Base-by-base conservation (phyloP, 169 alveolate species). In the Cytauxzoon felis region DNA sequence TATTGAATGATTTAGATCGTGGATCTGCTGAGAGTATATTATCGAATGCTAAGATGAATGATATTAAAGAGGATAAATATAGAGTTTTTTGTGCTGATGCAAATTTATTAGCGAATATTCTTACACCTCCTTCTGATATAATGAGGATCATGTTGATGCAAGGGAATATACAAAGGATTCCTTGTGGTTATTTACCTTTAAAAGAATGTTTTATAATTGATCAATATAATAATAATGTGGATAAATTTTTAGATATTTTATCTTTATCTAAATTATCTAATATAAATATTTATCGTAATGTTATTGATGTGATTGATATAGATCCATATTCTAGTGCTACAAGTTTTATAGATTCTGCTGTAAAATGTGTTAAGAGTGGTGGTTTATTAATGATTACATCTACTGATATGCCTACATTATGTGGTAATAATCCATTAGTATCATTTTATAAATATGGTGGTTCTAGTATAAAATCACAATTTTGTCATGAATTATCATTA, bases 341-440 rank as follows among this genome's bases (percentile, higher is more conserved):
- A 18, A 93, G 92, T 0, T 95, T 90, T 72, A 69, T 95, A 32
- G 98, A 95, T 57, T 88, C 95, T 41, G 90, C 96, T 21, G 63
- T 95, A 26, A 91, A 87, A 60, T 88, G 95, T 38, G 88, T 93
- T 24, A 93, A 92, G 68, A 86, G 92, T 50, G 95, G 95, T 29
- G 96, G 97, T 23, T 78, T 94, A 51, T 80, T 93, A 29, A 87
- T 94, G 57, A 88, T 95, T 42, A 95, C 98, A 1, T 90, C 94
- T 42, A 95, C 98, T n/a, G 98, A 95, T 75, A 94, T 93, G 97
- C 94, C 97, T n/a, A 93, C 94, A 9, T 85, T 95, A 36, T 93
- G 98, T 73, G 96, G 98, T n/a, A 90, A 93, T 65, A 88, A 78
- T 43, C 98, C 98, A 0, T 95, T 92, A 41, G 95, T 93, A 5